phyloP scores from a whole-genome alignment of 306 rosid species.

The Cucurbita ficifolia region DNA sequence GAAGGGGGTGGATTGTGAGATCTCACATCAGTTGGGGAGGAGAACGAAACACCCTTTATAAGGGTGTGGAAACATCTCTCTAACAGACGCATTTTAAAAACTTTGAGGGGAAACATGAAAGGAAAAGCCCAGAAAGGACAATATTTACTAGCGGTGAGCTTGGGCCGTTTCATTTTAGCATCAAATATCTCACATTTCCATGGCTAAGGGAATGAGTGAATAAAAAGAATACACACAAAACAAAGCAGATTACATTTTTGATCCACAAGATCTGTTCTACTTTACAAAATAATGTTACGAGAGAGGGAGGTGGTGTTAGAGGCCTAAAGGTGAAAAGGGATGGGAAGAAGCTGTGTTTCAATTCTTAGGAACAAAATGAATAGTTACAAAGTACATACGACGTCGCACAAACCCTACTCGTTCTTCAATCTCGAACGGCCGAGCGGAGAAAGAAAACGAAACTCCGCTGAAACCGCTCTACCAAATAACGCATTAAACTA shows the following conservation, averaged over 20 bases:
- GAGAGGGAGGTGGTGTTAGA: not conserved
- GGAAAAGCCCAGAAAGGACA: no score
- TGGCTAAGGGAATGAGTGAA: not conserved
- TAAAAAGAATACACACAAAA: not conserved
- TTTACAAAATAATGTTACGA: conserved; percentile 6
- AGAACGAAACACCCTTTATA: no score
- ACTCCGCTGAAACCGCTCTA: not conserved
- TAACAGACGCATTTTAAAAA: no score
- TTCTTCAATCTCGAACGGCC: not conserved
- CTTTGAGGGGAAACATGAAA: no score
- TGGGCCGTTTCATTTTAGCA: not conserved
- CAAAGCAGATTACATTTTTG: conserved; percentile 3
- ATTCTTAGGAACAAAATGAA: conserved; percentile 3
- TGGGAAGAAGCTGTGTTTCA: not conserved
- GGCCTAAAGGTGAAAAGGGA: not conserved
- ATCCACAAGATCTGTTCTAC: not conserved
- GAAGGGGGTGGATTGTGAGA: no score
- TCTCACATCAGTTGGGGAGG: no score
- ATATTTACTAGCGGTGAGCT: no score
- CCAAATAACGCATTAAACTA: not conserved
- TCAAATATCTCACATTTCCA: not conserved
- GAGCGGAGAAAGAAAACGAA: not conserved
- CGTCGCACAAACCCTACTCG: not conserved
- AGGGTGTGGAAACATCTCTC: no score
- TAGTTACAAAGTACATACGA: not conserved